phyloP scores from a whole-genome alignment of 768 basidiomycete genomes.

The Boletus rubroflammeus region DNA sequence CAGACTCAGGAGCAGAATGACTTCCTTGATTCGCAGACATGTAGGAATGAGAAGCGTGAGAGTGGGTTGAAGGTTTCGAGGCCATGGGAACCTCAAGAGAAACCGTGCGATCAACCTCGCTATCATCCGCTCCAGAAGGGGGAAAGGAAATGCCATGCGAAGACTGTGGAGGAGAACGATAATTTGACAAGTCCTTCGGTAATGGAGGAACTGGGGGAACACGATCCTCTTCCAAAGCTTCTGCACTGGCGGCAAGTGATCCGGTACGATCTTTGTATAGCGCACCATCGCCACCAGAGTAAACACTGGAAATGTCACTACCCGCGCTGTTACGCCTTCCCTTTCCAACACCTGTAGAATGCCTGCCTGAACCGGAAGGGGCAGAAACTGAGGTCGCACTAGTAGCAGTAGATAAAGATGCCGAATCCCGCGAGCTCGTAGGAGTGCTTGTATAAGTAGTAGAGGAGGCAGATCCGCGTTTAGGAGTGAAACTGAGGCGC shows the following conservation, averaged over 20 bases:
- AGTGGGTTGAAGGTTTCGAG: slow-evolving; percentile 22
- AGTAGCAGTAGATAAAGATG: slow-evolving; percentile 73
- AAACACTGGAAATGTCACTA: slow-evolving; percentile 77
- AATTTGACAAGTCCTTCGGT: slow-evolving; percentile 83
- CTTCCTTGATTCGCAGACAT: slow-evolving; percentile 37
- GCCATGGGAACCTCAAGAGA: slow-evolving; percentile 49
- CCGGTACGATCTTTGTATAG: slow-evolving; percentile 67
- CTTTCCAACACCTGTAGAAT: slow-evolving; percentile 59
- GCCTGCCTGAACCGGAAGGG: slow-evolving; percentile 60
- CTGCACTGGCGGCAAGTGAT: slow-evolving; percentile 54
- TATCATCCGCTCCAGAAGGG: slow-evolving; percentile 41
- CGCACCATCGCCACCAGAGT: slow-evolving; percentile 59
- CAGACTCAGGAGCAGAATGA: slow-evolving; percentile 41
- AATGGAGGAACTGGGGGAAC: slow-evolving; percentile 95
- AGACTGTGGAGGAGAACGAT: slow-evolving; percentile 64
- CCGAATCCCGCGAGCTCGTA: slow-evolving; percentile 84
- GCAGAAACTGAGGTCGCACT: slow-evolving; percentile 71
- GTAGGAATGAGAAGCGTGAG: slow-evolving; percentile 36
- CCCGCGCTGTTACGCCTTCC: slow-evolving; percentile 78
- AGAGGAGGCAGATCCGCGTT: slow-evolving; percentile 87
- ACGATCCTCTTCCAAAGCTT: slow-evolving; percentile 53
- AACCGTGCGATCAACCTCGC: slow-evolving; percentile 44
- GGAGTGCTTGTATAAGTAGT: slow-evolving; percentile 80
- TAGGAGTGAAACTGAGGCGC: slow-evolving; percentile 75
- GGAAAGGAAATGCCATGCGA: slow-evolving; percentile 55